Base-by-base conservation (phyloP, 108 stramenopile genomes). In the Chaetoceros muelleri region DNA sequence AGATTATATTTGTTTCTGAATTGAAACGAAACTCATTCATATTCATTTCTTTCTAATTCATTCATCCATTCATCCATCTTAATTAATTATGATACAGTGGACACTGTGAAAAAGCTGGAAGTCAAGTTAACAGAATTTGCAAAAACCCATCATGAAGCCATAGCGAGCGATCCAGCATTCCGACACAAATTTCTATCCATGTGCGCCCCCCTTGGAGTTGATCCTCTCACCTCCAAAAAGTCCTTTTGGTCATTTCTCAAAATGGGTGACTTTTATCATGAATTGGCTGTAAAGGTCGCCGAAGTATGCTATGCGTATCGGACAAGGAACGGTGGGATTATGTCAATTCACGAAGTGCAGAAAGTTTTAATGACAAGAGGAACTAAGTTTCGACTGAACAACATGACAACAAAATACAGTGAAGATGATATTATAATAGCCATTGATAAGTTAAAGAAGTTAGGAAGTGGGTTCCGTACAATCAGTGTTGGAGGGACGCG, bases 191-290 rank as follows among this genome's bases (percentile, higher is more conserved):
- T 99, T 74, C 69, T 96, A 40, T 73, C 78, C 50, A 98, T 98
- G 97, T 97, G 97, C 58, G 84, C 75, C 27, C 78, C 86, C 0
- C 70, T 89, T 23, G 88, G 90, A 3, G 85, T 95, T 2, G 92
- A 95, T 62, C 85, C 85, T 0, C 60, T 93, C 27, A 62, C 72
- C n/a, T 71, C 82, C 2, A 70, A 75, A 49, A 87, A 87, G 55
- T 61, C 70, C 13, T 89, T 93, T 61, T 93, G 90, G 90, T 74
- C 31, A 34, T 47, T 78, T 46, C 60, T 80, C 30, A 79, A 74
- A 19, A 73, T 80, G 47, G 98, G 98, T 2, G 94, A 97, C 54
- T 99, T 95, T 64, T 99, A 98, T 74, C 97, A 95, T 74, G 98
- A 98, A 65, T 72, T 99, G n/a, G 82, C 93, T 22, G 93, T 97